Percentiles rank a stretch among this genome's conserved stretches.
These are phyloP conservation scores for Neonectria faginata DNA, from an alignment of 2,329 filamentous ascomycete genomes.

Conservation along the genomic window DNA sequence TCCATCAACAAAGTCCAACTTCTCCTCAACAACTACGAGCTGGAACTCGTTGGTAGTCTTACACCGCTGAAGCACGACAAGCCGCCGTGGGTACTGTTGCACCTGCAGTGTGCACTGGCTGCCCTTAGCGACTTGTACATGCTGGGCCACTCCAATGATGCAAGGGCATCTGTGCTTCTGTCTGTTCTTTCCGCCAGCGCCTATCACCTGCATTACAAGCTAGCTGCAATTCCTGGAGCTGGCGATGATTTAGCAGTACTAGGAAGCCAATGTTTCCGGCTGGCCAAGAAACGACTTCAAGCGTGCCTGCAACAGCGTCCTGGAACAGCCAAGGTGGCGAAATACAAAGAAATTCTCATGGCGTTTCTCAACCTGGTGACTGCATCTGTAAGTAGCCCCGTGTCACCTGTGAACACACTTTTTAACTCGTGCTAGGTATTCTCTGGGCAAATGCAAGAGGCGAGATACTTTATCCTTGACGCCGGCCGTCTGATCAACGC, in stretches of 20 bases:
- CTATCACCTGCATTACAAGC: not conserved
- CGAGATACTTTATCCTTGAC: not conserved
- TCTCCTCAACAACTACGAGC: not conserved
- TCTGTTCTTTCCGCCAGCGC: slow-evolving; percentile 2
- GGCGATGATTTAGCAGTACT: slow-evolving; percentile 1
- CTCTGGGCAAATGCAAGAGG: slow-evolving; percentile 3
- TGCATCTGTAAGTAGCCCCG: not conserved
- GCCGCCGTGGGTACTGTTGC: not conserved
- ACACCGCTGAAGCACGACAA: slow-evolving; percentile 2
- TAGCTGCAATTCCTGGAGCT: not conserved
- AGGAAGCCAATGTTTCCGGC: not conserved
- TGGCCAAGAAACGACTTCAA: not conserved
- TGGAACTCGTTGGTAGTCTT: not conserved
- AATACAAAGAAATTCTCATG: slow-evolving; percentile 6
- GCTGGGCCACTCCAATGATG: not conserved
- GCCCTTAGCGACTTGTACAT: slow-evolving; percentile 6
- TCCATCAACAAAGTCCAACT: slow-evolving; percentile 4
- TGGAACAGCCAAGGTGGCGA: not conserved
- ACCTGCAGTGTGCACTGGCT: not conserved
- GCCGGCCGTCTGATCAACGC: slow-evolving; percentile 5
- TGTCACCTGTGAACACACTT: too few species aligned
- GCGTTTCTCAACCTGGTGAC: not conserved
- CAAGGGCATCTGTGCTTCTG: not conserved
- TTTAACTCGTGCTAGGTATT: not conserved
- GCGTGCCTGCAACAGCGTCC: not conserved